Evolutionary conservation across 768 basidiomycete genomes (phyloP).

Genomic region (Jaapia argillacea): DNA sequence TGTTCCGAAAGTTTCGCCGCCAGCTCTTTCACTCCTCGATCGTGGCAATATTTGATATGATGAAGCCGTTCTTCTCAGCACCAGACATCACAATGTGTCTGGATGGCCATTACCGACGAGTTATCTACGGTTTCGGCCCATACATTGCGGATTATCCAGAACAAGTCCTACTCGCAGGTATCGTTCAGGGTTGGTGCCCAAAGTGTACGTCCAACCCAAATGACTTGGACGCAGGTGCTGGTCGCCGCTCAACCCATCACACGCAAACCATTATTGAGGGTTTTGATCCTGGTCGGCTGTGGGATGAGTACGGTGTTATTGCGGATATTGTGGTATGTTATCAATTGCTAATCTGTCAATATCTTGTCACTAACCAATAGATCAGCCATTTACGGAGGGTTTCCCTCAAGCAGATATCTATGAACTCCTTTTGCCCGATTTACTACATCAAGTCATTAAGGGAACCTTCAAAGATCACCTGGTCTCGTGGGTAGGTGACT

Average conservation of each 20-base stretch:
- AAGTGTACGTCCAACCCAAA: conserved; percentile 1
- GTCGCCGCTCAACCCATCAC: not conserved
- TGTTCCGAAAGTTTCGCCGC: conserved; percentile 10
- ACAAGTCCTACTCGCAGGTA: conserved; percentile 9
- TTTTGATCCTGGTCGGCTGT: not conserved
- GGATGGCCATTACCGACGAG: conserved; percentile 10
- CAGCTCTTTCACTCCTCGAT: conserved; percentile 14
- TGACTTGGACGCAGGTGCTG: not conserved
- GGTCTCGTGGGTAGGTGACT: conserved; percentile 4
- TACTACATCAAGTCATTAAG: conserved; percentile 4
- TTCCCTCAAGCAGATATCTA: conserved; percentile 9
- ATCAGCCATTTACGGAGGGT: conserved; percentile 9
- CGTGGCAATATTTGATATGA: conserved; percentile 6
- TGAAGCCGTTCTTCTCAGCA: conserved; percentile 9
- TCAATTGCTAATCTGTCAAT: not conserved
- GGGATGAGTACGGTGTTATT: not conserved
- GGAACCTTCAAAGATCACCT: conserved; percentile 7
- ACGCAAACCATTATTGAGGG: not conserved
- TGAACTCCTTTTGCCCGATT: not conserved
- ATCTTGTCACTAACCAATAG: conserved; percentile 1
- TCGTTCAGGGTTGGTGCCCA: conserved; percentile 12
- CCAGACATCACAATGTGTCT: conserved; percentile 10
- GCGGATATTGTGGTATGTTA: not conserved
- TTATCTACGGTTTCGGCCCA: conserved; percentile 13
- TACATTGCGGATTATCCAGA: conserved; percentile 16